Evolutionary conservation across 1,284 basidiomycete species (phyloP), one percentile per base, ranked within the genome.

Genomic region (Ustilago crameri): DNA sequence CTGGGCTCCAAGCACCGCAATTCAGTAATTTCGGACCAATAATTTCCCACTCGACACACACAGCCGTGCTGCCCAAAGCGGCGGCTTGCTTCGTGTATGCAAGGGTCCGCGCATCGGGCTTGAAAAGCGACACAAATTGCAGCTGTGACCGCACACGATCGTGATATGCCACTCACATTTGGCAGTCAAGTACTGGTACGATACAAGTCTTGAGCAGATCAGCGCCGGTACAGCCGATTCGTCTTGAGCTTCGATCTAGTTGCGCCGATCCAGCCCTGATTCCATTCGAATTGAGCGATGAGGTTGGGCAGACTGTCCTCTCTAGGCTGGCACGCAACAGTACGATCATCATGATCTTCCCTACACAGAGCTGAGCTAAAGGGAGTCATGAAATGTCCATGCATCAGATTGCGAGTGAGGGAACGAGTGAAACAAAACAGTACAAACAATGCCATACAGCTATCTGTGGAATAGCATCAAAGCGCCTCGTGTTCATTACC

Each of bases 401-500:
- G 59, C 44, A 63, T 54, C 46, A 44, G 37, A 61, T 53, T 60
- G 51, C 56, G 45, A 58, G 26, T 14, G 46, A 46, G 20, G 42
- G 26, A 14, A 23, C 30, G 30, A 7, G 30, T 12, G 30, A 30
- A 30, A 12, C 5, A 22, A 34, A 18, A 27, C 9, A 42, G 10
- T 30, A 30, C 43, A 49, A 24, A 52, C 8, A 34, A 35, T 22
- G 20, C 34, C 7, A n/a, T 37, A 17, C 35, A 17, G 35, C 8
- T 37, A 5, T 5, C 5, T 30, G 30, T 30, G 30, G 5, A 30
- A 12, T 30, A 12, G 30, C 30, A 30, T 56, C 32, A 70, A 37
- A 70, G 47, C 27, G 57, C 56, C 52, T 70, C 67, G 46, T 70
- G 66, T 24, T 49, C 44, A 27, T 52, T 47, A 37, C 51, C 54